Evolutionary conservation across 164 flowering plant species (phyloP).

Genomic region (Stephania cephalantha): DNA sequence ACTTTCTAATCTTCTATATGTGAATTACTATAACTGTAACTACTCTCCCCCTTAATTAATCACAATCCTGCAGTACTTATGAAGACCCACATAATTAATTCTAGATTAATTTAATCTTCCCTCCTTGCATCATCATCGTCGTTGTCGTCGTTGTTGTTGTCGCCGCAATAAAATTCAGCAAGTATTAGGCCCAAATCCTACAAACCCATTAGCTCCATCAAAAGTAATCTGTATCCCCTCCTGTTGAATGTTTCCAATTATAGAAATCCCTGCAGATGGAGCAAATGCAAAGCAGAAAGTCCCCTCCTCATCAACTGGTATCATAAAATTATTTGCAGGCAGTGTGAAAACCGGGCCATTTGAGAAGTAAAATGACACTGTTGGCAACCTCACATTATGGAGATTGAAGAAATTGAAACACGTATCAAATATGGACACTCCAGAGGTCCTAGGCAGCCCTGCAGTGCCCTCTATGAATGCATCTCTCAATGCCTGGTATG

Average conservation of each 20-base stretch:
- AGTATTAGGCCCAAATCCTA: conserved; percentile 86
- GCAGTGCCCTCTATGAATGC: conserved; percentile 41
- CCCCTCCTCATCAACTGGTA: conserved; percentile 79
- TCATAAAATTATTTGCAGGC: conserved; percentile 77
- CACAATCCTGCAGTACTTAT: too few relatives aligned
- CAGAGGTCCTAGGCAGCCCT: conserved; percentile 50
- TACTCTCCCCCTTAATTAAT: too few relatives aligned
- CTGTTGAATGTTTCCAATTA: conserved; percentile 91
- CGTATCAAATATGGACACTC: conserved; percentile 76
- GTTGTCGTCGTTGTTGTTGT: not conserved
- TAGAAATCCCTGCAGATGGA: conserved; percentile 58
- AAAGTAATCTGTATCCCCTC: conserved; percentile 80
- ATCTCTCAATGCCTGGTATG: conserved; percentile 63
- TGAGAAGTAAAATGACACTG: conserved; percentile 78
- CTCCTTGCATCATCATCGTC: not conserved
- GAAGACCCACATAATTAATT: conserved; percentile 8
- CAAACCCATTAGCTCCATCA: conserved; percentile 71
- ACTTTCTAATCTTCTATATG: too few relatives aligned
- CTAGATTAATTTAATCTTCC: not conserved
- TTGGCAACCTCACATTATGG: conserved; percentile 69
- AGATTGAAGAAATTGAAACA: conserved; percentile 65
- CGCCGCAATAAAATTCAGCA: conserved; percentile 32
- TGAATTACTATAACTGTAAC: too few relatives aligned
- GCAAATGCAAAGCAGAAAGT: conserved; percentile 96
- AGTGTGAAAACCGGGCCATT: conserved; percentile 71